Evolutionary conservation across 306 rosid genomes (phyloP).

Genomic region (Prunus persica): DNA sequence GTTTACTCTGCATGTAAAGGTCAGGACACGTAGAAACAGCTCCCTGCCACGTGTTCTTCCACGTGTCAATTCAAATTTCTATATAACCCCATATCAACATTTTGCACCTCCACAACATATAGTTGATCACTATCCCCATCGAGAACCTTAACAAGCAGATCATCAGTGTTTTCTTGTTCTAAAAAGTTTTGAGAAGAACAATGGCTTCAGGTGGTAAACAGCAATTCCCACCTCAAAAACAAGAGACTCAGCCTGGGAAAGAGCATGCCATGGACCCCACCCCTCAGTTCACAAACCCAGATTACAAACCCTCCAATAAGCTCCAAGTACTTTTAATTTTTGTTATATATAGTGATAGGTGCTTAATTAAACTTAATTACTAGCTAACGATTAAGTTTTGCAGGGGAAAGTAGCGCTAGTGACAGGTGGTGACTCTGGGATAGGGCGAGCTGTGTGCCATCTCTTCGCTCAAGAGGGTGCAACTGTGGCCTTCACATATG

Average conservation of each 20-base stretch:
- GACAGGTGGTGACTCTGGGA: constrained; percentile 82
- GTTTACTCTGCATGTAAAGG: background rate
- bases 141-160: too few species aligned
- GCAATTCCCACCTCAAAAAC: constrained; percentile 60
- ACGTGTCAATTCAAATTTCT: constrained; percentile 21
- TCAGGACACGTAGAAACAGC: constrained; percentile 16
- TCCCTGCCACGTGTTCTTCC: constrained; percentile 29
- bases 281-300: constrained; percentile 57
- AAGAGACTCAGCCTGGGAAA: constrained; percentile 68
- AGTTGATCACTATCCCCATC: too few species aligned
- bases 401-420: constrained; percentile 78
- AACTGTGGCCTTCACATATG: constrained; percentile 73
- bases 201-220: constrained; percentile 62
- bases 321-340: constrained; percentile 42
- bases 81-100: background rate
- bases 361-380: background rate
- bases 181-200: constrained; percentile 9
- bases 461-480: constrained; percentile 77
- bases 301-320: constrained; percentile 69
- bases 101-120: background rate
- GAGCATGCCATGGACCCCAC: constrained; percentile 71
- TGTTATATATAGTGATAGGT: too few species aligned
- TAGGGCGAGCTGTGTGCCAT: constrained; percentile 66
- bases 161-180: background rate
- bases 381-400: background rate